These are phyloP conservation scores for Dioscorea dumetorum DNA, from an alignment of 106 monocot genomes.

Conservation along the genomic window DNA sequence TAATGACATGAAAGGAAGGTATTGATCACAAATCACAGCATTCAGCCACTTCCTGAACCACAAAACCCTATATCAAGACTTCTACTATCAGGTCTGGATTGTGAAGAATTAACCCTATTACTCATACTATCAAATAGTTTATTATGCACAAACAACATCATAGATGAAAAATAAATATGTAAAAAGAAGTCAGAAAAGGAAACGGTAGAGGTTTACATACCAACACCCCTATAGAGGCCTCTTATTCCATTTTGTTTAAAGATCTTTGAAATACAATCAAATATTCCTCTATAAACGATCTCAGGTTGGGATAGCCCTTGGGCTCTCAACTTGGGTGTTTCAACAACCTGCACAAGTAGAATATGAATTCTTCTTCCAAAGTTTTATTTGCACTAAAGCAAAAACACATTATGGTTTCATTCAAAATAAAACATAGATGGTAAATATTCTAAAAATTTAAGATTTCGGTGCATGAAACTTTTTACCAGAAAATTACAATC, in stretches of 20 bases:
- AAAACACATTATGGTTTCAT: too few species aligned
- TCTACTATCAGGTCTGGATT: too few species aligned
- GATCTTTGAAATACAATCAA: constrained; percentile 73
- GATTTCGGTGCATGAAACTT: neutral
- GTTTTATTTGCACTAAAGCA: too few species aligned
- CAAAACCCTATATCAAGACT: too few species aligned
- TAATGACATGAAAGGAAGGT: too few species aligned
- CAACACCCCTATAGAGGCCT: constrained; percentile 87
- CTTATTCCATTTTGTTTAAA: constrained; percentile 64
- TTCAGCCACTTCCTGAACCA: too few species aligned
- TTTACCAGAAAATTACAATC: neutral
- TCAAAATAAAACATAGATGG: too few species aligned
- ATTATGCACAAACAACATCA: neutral
- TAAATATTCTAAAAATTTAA: neutral
- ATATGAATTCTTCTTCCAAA: too few species aligned
- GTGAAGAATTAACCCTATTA: too few species aligned
- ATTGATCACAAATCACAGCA: too few species aligned
- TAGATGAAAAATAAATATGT: neutral
- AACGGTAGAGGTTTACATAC: constrained; percentile 27
- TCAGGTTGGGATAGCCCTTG: constrained; percentile 27
- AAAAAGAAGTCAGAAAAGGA: neutral
- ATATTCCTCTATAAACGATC: constrained; percentile 67
- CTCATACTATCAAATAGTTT: too few species aligned
- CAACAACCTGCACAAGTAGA: constrained; percentile 53
- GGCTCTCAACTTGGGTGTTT: constrained; percentile 23